Base-by-base conservation (phyloP, 2,329 filamentous ascomycete genomes). In the Parafenestella ontariensis region DNA sequence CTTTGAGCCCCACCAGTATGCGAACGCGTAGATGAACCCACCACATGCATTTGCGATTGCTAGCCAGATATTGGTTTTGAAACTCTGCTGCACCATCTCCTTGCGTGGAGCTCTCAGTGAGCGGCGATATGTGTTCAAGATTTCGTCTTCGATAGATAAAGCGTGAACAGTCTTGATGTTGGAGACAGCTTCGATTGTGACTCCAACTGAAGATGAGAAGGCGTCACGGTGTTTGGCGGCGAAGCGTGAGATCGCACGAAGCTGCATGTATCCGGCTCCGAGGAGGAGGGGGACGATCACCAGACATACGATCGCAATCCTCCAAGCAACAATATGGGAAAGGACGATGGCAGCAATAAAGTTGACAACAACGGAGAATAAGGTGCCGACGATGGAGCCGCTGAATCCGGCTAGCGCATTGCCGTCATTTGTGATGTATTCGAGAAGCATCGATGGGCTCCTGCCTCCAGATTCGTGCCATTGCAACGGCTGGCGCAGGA, bases 1-100 rank as follows among this genome's bases (percentile, higher is more conserved):
- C 63, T 85, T 88, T 0, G 89, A 83, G 3, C 89, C 89, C 89
- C 89, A 93, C 88, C 89, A 93, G 74, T 91, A 92, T 0, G 89
- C 87, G 49, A 93, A 83, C 0, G 89, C 87, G 66, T 92, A 90
- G 23, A 91, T 85, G 46, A 90, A 81, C 65, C 88, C 89, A 18
- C 86, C 84, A 9, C 83, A 78, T 59, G 82, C 83, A 68, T 86
- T 84, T 15, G 85, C 81, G 31, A 87, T 77, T 2, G 87, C 85
- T 7, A 87, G 80, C 79, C 83, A 87, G 13, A 87, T 69, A 67
- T 86, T 88, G 34, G 82, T 82, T 41, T 80, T 77, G 24, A 82
- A 60, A 20, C 79, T 82, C 17, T 80, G 79, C n/a, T 72, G 68
- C 1, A 81, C 71, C 52, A 80, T 83, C 43, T 82, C 81, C 54